Evolutionary conservation across 2,329 filamentous ascomycete genomes (phyloP).

Genomic region (Allantophomopsis lycopodina): DNA sequence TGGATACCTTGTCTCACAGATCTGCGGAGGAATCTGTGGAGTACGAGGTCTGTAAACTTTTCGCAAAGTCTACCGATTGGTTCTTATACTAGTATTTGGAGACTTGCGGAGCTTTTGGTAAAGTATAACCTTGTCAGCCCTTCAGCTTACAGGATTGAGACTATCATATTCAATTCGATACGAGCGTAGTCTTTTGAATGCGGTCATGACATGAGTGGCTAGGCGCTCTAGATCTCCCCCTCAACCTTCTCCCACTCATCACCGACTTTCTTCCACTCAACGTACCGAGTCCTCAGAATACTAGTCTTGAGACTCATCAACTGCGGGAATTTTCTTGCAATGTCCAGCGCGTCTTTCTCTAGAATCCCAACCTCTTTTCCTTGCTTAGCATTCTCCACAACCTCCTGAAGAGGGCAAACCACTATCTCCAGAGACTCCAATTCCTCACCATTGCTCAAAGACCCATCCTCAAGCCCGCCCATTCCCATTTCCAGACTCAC

Average conservation of each 20-base stretch:
- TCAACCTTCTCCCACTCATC: not conserved
- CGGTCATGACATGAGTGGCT: no score
- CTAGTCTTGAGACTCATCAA: conserved; percentile 11
- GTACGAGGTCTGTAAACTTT: no score
- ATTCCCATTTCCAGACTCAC: conserved; percentile 20
- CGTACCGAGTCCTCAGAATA: conserved; percentile 9
- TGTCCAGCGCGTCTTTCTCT: conserved; percentile 2
- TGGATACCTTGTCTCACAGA: no score
- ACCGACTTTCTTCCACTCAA: conserved; percentile 8
- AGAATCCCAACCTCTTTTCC: conserved; percentile 4
- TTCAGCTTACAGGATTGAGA: no score
- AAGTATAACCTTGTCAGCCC: no score
- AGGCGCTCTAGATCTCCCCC: no score
- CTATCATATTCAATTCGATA: no score
- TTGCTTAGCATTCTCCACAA: conserved; percentile 10
- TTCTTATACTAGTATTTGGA: no score
- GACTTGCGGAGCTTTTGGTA: no score
- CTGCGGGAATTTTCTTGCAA: conserved; percentile 3
- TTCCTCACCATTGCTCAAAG: conserved; percentile 3
- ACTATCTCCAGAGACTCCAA: conserved; percentile 13
- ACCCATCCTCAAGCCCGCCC: conserved; percentile 8
- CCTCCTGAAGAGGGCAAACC: conserved; percentile 8
- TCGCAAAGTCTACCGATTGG: no score
- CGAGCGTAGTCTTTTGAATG: no score
- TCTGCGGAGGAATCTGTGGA: no score